Conservation (phyloP, 805 yeast species). For the Candida endomychidarum region DNA sequence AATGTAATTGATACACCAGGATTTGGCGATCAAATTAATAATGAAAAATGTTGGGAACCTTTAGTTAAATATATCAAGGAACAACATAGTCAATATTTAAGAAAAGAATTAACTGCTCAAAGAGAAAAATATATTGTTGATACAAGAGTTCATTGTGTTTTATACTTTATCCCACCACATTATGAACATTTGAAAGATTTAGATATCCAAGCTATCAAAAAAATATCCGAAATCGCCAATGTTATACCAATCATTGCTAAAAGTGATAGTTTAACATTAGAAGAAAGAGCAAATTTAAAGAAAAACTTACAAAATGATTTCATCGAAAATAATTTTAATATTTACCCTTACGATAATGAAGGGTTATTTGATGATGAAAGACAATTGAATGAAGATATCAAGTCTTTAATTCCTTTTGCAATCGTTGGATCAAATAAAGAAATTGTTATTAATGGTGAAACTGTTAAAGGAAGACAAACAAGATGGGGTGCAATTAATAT, state of each 20-base stretch:
- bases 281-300: conserved; percentile 80
- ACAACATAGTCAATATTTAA: conserved; percentile 86
- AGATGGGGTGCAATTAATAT: conserved; percentile 93
- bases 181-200: conserved; percentile 80
- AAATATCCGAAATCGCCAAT: conserved; percentile 84
- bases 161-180: conserved; percentile 88
- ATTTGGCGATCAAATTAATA: conserved; percentile 94
- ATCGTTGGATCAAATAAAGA: conserved; percentile 87
- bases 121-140: conserved; percentile 82
- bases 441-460: conserved; percentile 71
- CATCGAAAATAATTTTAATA: conserved; percentile 63
- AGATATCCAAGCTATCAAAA: conserved; percentile 79
- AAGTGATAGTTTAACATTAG: conserved; percentile 82
- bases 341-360: conserved; percentile 80
- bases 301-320: conserved; percentile 76
- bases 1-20: conserved; percentile 97
- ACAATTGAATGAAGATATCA: conserved; percentile 71
- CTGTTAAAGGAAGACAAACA: conserved; percentile 86
- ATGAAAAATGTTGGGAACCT: conserved; percentile 96
- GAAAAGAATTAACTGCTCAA: conserved; percentile 93
- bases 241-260: conserved; percentile 96
- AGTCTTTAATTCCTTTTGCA: conserved; percentile 84
- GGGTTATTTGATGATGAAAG: conserved; percentile 69
- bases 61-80: conserved; percentile 91
- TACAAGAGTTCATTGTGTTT: conserved; percentile 89